Percentiles rank a stretch among this genome's conserved stretches.
Conservation (phyloP, 2,329 filamentous ascomycete species). For the Scedosporium boydii region DNA sequence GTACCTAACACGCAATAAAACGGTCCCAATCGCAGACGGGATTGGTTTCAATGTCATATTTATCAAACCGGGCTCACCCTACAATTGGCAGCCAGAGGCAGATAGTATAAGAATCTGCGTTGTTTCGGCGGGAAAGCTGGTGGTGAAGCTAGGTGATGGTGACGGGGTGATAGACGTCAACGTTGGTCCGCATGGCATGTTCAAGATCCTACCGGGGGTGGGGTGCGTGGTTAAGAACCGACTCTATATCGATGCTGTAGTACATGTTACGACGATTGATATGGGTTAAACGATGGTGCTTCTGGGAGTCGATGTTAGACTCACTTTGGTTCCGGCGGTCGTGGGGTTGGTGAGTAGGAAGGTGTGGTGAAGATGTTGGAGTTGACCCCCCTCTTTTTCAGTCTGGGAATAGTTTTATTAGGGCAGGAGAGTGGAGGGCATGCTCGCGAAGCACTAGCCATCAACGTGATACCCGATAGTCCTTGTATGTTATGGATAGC, state of each 20-base stretch:
- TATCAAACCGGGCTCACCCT: conserved; percentile 27
- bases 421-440: too few relatives aligned
- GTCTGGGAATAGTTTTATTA: too few relatives aligned
- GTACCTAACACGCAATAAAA: conserved; percentile 26
- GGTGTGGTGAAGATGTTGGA: too few relatives aligned
- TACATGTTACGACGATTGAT: conserved; percentile 25
- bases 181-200: conserved; percentile 34
- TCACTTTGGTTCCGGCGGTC: too few relatives aligned
- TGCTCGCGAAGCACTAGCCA: too few relatives aligned
- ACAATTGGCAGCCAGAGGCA: conserved; percentile 19
- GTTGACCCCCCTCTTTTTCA: too few relatives aligned
- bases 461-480: too few relatives aligned
- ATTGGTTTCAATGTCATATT: conserved; percentile 29
- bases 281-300: not conserved
- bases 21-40: conserved; percentile 25
- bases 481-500: too few relatives aligned
- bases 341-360: too few relatives aligned
- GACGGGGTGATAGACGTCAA: conserved; percentile 23
- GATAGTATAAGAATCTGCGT: conserved; percentile 28
- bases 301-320: too few relatives aligned
- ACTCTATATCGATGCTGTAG: conserved; percentile 31
- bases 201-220: conserved; percentile 29
- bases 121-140: conserved; percentile 30
- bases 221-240: conserved; percentile 30
- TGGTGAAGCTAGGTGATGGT: conserved; percentile 20